These are phyloP conservation scores for Colletotrichum nymphaeae DNA, from an alignment of 2,329 filamentous ascomycete species.

Conservation along the genomic window DNA sequence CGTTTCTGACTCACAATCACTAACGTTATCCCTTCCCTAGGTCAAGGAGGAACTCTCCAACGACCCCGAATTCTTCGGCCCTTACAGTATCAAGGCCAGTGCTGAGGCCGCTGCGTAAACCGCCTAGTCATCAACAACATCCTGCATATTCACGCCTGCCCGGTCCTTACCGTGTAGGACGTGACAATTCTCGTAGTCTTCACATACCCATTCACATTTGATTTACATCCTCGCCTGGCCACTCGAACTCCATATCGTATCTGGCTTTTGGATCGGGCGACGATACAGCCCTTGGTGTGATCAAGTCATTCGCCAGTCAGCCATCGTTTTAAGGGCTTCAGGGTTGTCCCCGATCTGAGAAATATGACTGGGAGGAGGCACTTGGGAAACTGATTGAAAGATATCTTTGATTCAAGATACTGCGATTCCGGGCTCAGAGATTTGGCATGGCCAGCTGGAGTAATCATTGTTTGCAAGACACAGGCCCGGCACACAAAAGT, in stretches of 20 bases:
- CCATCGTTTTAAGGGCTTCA: background rate
- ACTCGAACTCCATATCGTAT: background rate
- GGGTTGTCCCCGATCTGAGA: background rate
- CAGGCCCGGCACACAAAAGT: background rate
- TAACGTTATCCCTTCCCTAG: slow-evolving; percentile 55
- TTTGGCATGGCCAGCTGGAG: background rate
- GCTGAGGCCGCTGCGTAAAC: slow-evolving; percentile 49
- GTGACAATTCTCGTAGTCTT: slow-evolving; percentile 6
- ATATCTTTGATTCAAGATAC: background rate
- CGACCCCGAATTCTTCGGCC: slow-evolving; percentile 83
- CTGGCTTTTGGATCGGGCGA: background rate
- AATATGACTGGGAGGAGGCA: background rate
- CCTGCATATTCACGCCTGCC: background rate
- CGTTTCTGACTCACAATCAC: background rate
- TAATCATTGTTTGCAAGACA: background rate
- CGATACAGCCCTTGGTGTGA: too few species aligned
- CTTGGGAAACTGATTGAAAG: background rate
- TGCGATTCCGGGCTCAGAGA: background rate
- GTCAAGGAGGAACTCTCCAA: slow-evolving; percentile 93
- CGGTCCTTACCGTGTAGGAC: background rate
- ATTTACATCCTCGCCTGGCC: background rate
- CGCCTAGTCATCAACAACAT: background rate
- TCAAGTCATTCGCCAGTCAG: background rate
- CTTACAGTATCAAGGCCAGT: slow-evolving; percentile 70
- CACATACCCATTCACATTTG: slow-evolving; percentile 7